Evolutionary conservation across 257 asterid genomes (phyloP), one percentile per base, ranked within the genome.

Genomic region (Asclepias syriaca): DNA sequence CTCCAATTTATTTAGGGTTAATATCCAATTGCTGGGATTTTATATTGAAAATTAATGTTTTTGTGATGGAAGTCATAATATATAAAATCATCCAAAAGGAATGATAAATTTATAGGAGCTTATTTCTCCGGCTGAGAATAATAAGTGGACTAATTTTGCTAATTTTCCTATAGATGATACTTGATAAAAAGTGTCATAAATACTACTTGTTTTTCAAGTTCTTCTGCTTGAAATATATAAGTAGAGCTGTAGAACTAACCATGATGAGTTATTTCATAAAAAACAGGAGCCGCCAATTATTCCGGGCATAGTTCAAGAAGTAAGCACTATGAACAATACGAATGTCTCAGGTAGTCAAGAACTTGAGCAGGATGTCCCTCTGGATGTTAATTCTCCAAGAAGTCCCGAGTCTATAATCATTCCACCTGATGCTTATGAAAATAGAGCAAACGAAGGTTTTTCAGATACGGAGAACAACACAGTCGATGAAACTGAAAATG

Each of bases 401-500:
- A 86, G 80, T 85, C 89, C 86, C 11, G 78, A 85, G 56, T 81
- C 80, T 65, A 70, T 74, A 80, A 80, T 85, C 65, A 39, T 81
- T 68, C 83, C 79, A 6, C 76, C 83, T 24, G 79, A 67, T 70
- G 83, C 74, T 71, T 80, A 77, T 55, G 92, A 77, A 65, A 40
- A 66, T 74, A 80, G 67, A 72, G 73, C 56, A 57, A 74, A 65
- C 63, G 73, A 75, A 68, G 75, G 77, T 70, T 66, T 50, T 63
- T 76, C 74, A 29, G 79, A 73, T 68, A 39, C 64, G 43, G 72
- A 70, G 40, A 43, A 65, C 55, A 75, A 57, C 53, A 29, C 48
- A 51, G 24, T 70, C 12, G 71, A 58, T 74, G 80, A 72, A 65
- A 37, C 58, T 53, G 72, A 65, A 34, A 70, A 72, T 72, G 76